Evolutionary conservation across 257 asterid genomes (phyloP).

Genomic region (Avicennia marina): DNA sequence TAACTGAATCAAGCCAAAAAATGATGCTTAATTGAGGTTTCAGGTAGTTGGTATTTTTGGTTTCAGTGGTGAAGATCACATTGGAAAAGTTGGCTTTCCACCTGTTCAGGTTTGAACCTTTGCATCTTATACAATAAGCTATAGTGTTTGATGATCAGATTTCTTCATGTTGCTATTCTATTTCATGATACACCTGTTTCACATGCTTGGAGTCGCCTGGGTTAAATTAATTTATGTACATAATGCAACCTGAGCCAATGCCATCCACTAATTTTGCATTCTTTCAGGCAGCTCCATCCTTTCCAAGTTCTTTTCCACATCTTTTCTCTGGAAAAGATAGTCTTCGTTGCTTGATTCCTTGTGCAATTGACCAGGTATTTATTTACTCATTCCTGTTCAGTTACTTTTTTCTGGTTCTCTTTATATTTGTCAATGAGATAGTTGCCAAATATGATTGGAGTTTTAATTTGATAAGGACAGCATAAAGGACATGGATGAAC

Average conservation of each 20-base stretch:
- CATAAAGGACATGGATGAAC: too few species aligned
- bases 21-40: constrained; percentile 10
- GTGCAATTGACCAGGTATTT: constrained; percentile 93
- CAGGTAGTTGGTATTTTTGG: constrained; percentile 95
- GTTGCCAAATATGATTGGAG: neutral
- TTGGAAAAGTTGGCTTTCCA: constrained; percentile 89
- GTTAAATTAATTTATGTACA: too few species aligned
- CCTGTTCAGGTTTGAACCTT: constrained; percentile 72
- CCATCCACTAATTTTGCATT: neutral
- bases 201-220: too few species aligned
- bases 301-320: constrained; percentile 95
- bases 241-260: too few species aligned
- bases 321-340: constrained; percentile 67
- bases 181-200: too few species aligned
- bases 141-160: neutral
- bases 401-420: neutral
- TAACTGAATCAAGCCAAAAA: constrained; percentile 5
- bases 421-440: neutral
- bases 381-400: constrained; percentile 23
- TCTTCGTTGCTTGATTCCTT: constrained; percentile 87
- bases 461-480: too few species aligned
- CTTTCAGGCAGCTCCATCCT: constrained; percentile 88
- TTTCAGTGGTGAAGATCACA: constrained; percentile 93
- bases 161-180: neutral
- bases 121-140: neutral